Evolutionary conservation across 352 stramenopile species (phyloP).

Genomic region (Pythium phragmitis): DNA sequence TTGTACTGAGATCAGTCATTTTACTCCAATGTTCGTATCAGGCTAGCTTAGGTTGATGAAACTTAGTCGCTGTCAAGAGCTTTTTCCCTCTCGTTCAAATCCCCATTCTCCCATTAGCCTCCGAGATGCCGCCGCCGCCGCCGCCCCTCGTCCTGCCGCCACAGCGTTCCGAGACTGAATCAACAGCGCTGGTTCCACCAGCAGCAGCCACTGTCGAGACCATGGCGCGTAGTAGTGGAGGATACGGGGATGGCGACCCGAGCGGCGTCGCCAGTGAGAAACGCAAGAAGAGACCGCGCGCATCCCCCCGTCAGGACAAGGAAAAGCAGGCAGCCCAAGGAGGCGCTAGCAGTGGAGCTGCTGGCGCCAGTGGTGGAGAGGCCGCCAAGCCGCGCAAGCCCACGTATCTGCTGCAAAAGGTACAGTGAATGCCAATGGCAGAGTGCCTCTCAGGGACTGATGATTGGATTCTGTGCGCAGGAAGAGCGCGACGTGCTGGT

Average conservation of each 20-base stretch:
- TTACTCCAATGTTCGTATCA: too few relatives aligned
- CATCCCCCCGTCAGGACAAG: not conserved
- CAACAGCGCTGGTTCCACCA: too few relatives aligned
- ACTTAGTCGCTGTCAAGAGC: too few relatives aligned
- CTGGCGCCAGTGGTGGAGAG: not conserved
- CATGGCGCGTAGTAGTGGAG: not conserved
- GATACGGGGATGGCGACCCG: not conserved
- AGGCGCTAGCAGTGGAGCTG: not conserved
- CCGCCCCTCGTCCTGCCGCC: too few relatives aligned
- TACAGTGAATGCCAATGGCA: not conserved
- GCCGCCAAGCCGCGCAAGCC: conserved; percentile 12
- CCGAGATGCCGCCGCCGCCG: too few relatives aligned
- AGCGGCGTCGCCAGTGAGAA: not conserved
- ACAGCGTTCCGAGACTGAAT: too few relatives aligned
- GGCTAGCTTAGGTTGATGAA: too few relatives aligned
- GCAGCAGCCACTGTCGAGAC: too few relatives aligned
- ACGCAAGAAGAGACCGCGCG: not conserved
- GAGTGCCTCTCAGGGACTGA: not conserved
- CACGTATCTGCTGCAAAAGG: conserved; percentile 24
- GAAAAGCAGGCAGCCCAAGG: not conserved
- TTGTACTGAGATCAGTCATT: too few relatives aligned
- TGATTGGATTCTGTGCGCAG: not conserved
- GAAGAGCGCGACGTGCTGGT: conserved; percentile 23
- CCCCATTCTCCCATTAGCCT: too few relatives aligned
- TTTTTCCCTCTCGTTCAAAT: too few relatives aligned